These are phyloP conservation scores for Coprinopsis marcescibilis DNA, from an alignment of 768 basidiomycete species.

Conservation along the genomic window DNA sequence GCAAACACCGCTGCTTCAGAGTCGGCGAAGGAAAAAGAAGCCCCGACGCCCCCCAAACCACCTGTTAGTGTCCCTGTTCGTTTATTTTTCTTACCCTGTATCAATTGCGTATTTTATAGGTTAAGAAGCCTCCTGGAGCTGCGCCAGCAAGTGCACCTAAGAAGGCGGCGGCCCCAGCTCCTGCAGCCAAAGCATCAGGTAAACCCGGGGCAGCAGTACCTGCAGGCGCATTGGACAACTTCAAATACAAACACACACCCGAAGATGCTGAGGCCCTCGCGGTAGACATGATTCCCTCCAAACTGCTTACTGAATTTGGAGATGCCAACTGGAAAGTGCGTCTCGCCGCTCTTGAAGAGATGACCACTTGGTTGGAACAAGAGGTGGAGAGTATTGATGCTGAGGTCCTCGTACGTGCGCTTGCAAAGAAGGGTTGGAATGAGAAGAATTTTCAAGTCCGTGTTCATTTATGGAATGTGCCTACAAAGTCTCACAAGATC, in stretches of 20 bases:
- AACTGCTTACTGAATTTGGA: conserved; percentile 65
- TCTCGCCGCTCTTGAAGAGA: conserved; percentile 80
- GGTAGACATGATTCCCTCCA: conserved; percentile 62
- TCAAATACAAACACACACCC: conserved; percentile 86
- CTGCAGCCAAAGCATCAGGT: conserved; percentile 41
- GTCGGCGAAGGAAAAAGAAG: conserved; percentile 23
- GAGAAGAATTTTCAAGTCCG: conserved; percentile 97
- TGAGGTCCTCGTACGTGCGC: conserved; percentile 81
- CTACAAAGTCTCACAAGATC: conserved; percentile 5
- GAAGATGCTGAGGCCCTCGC: conserved; percentile 89
- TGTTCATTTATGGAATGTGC: conserved; percentile 1
- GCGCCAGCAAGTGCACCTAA: conserved; percentile 34
- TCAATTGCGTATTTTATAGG: conserved; percentile 22
- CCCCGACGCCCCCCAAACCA: conserved; percentile 36
- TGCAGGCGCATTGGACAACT: conserved; percentile 61
- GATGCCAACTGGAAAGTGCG: conserved; percentile 93
- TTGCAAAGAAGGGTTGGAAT: conserved; percentile 93
- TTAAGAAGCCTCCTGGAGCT: conserved; percentile 43
- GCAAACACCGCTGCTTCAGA: conserved; percentile 14
- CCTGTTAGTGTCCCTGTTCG: conserved; percentile 47
- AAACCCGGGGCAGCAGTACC: conserved; percentile 38
- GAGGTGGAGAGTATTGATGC: conserved; percentile 65
- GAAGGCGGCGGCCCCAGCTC: conserved; percentile 35
- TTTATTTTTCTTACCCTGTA: conserved; percentile 21
- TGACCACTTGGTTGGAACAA: conserved; percentile 77